Base-by-base conservation (phyloP, 2,329 filamentous ascomycete species). In the Exophiala dermatitidis region DNA sequence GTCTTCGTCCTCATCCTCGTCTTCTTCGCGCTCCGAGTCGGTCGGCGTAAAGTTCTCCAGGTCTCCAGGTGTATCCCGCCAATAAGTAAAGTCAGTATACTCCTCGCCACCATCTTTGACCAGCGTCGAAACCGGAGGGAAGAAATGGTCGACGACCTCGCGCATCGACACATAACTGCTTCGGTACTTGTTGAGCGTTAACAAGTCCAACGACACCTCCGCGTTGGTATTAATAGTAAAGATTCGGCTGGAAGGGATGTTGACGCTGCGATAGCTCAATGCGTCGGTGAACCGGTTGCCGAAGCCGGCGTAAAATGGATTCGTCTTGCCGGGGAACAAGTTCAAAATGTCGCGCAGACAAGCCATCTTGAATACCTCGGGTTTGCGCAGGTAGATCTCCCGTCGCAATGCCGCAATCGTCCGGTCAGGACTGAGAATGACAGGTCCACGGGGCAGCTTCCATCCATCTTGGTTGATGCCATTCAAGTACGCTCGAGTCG, bases 351-450 rank as follows among this genome's bases (percentile, higher is more conserved):
- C 93, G 38, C 93, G 84, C 19, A 98, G 74, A 59, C 93, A 98
- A 1, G 93, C 90, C 94, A 98, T 98, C 72, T 98, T 98, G 81
- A 98, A 98, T 5, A 98, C 89, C 67, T 98, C 90, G 0, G 93
- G 94, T 69, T 98, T 97, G 49, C 93, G 83, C 29, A 98, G 77
- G 67, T 98, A 98, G 4, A 98, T 82, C 68, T 98, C 93, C 45
- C 93, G 83, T 53, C 93, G 80, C 31, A 98, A 72, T 0, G 93
- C 94, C 5, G 94, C 90, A 73, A 97, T 94, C 1, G 90, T 97
- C 50, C 93, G 81, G 69, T 98, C 93, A 0, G 93, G 94, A 34
- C 88, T 95, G 70, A 96, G 83, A 59, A 98, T 97, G 0, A 94
- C 94, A 0, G 93, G 93, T 0, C 94, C 93, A 61, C 85, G 85